phyloP scores from a whole-genome alignment of 306 rosid species.

The Lathyrus oleraceus region DNA sequence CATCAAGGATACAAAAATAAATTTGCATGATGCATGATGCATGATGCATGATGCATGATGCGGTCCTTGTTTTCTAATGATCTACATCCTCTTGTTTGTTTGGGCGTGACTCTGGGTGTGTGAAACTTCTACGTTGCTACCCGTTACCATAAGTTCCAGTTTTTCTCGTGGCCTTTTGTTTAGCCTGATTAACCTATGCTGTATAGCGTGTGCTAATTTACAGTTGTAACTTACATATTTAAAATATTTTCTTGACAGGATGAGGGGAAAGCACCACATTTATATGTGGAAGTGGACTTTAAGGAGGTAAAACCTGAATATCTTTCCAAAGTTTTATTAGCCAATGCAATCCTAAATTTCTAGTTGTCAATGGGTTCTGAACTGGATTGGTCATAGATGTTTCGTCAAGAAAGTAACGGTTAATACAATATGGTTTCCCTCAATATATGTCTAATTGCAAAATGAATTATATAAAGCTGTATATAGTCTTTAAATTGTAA shows the following conservation, averaged over 20 bases:
- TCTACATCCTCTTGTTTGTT: not conserved
- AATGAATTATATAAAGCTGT: constrained; percentile 20
- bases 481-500: not conserved
- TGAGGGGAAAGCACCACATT: constrained; percentile 75
- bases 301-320: constrained; percentile 67
- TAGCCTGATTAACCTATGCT: constrained; percentile 2
- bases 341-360: constrained; percentile 24
- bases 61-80: not conserved
- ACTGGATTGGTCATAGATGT: constrained; percentile 10
- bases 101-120: not conserved
- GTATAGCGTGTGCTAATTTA: constrained; percentile 8
- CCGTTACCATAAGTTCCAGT: constrained; percentile 10
- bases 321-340: constrained; percentile 28
- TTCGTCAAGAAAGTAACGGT: constrained; percentile 30
- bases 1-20: constrained; percentile 2
- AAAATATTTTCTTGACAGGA: constrained; percentile 54
- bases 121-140: constrained; percentile 10
- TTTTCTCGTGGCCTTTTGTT: constrained; percentile 18
- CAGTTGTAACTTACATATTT: constrained; percentile 25
- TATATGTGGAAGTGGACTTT: constrained; percentile 94
- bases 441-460: constrained; percentile 14
- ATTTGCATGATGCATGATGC: not conserved
- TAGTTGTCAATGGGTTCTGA: constrained; percentile 19
- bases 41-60: constrained; percentile 6
- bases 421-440: constrained; percentile 12